phyloP scores from a whole-genome alignment of 768 basidiomycete species.

The Pisolithus tinctorius region DNA sequence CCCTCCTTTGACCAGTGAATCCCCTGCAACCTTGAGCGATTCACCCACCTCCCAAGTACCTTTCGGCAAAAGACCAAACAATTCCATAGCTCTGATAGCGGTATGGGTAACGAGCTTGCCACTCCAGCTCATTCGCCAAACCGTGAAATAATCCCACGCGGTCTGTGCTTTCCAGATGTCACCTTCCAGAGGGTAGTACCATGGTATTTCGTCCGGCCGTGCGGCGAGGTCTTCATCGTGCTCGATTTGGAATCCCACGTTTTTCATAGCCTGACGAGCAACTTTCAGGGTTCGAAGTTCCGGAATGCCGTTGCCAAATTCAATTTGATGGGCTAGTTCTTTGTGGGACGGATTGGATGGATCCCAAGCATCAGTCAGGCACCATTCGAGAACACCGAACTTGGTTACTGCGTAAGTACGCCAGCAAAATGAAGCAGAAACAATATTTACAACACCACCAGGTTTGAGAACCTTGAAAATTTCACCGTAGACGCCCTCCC shows the following conservation, averaged over 20 bases:
- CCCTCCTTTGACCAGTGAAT: constrained; percentile 77
- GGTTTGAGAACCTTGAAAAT: constrained; percentile 93
- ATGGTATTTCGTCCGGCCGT: constrained; percentile 66
- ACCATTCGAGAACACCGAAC: constrained; percentile 99
- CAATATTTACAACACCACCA: constrained; percentile 65
- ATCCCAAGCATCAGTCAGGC: constrained; percentile 97
- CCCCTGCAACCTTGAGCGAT: constrained; percentile 73
- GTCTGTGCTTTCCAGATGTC: constrained; percentile 92
- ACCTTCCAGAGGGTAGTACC: constrained; percentile 98
- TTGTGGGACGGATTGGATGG: constrained; percentile 82
- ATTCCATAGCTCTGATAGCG: constrained; percentile 69
- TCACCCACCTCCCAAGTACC: constrained; percentile 90
- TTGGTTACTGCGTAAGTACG: constrained; percentile 21
- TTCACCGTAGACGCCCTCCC: constrained; percentile 92
- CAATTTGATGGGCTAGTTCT: constrained; percentile 83
- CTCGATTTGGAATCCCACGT: constrained; percentile 81
- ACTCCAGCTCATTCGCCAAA: constrained; percentile 86
- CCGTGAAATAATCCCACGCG: constrained; percentile 81
- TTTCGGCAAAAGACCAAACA: constrained; percentile 76
- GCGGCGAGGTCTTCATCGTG: constrained; percentile 94
- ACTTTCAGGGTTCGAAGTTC: constrained; percentile 80
- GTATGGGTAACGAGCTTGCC: constrained; percentile 83
- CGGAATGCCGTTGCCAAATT: constrained; percentile 96
- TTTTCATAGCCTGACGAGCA: constrained; percentile 70
- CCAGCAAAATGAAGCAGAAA: neutral